These are phyloP conservation scores for Alloascoidea hylecoeti DNA, from an alignment of 805 yeast genomes.

Conservation along the genomic window DNA sequence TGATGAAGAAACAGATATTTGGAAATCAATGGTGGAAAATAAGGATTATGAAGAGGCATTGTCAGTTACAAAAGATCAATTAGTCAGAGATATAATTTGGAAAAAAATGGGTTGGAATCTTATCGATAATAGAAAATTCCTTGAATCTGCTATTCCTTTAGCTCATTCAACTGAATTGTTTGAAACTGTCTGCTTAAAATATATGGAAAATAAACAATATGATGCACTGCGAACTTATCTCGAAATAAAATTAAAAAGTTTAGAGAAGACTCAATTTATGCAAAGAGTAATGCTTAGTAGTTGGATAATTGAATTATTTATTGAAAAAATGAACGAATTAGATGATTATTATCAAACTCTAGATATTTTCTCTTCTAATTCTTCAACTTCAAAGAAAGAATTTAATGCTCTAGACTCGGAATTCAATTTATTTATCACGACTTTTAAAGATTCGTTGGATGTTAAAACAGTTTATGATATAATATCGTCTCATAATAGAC, in stretches of 20 bases:
- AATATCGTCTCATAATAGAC: constrained; percentile 49
- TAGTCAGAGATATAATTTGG: not conserved
- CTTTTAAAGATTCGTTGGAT: constrained; percentile 39
- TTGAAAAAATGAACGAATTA: constrained; percentile 28
- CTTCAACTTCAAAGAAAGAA: constrained; percentile 17
- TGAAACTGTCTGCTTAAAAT: constrained; percentile 49
- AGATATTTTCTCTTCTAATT: constrained; percentile 20
- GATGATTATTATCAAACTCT: constrained; percentile 19
- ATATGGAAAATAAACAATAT: constrained; percentile 27
- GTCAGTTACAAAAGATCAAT: not conserved
- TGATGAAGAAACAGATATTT: constrained; percentile 59
- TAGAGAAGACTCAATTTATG: constrained; percentile 15
- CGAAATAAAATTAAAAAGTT: constrained; percentile 21
- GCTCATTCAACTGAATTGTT: constrained; percentile 55
- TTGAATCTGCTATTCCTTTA: constrained; percentile 37
- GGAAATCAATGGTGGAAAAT: constrained; percentile 36
- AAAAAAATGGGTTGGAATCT: not conserved
- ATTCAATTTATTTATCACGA: constrained; percentile 34
- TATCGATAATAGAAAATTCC: constrained; percentile 10
- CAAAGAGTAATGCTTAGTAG: constrained; percentile 41
- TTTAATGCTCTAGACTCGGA: constrained; percentile 14
- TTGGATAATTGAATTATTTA: constrained; percentile 50
- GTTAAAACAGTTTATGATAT: constrained; percentile 58
- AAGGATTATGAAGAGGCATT: constrained; percentile 16
- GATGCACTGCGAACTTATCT: constrained; percentile 35